Evolutionary conservation across 306 rosid genomes (phyloP).

Genomic region (Gynostemma pentaphyllum): DNA sequence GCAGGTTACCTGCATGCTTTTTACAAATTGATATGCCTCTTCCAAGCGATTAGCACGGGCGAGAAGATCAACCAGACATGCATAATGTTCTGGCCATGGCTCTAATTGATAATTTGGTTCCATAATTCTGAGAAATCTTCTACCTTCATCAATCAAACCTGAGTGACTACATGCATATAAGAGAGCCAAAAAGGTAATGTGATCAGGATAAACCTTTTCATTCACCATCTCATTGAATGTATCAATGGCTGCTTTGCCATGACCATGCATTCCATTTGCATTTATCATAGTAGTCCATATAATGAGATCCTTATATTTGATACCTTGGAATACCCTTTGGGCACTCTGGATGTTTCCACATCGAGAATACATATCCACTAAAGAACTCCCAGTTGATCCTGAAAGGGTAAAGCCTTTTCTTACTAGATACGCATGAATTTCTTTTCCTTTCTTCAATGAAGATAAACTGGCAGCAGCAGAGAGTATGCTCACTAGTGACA

Average conservation of each 20-base stretch:
- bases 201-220: conserved; percentile 45
- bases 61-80: conserved; percentile 65
- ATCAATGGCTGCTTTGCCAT: conserved; percentile 44
- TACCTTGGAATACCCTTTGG: conserved; percentile 26
- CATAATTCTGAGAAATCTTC: conserved; percentile 36
- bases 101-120: conserved; percentile 35
- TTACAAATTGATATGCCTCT: conserved; percentile 54
- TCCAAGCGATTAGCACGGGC: conserved; percentile 57
- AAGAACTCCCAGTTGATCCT: conserved; percentile 40
- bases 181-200: conserved; percentile 59
- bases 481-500: conserved; percentile 43
- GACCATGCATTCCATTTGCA: conserved; percentile 71
- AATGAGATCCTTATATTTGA: conserved; percentile 25
- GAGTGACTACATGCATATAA: conserved; percentile 77
- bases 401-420: conserved; percentile 47
- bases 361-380: conserved; percentile 62
- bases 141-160: conserved; percentile 54
- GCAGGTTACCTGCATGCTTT: conserved; percentile 35
- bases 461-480: conserved; percentile 54
- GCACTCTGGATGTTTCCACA: conserved; percentile 49
- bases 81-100: conserved; percentile 76
- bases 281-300: conserved; percentile 68
- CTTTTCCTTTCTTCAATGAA: conserved; percentile 62
- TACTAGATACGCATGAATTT: conserved; percentile 51
- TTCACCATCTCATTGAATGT: conserved; percentile 39